These are phyloP conservation scores for Verticillium longisporum DNA, from an alignment of 2,329 filamentous ascomycete species.

Conservation along the genomic window DNA sequence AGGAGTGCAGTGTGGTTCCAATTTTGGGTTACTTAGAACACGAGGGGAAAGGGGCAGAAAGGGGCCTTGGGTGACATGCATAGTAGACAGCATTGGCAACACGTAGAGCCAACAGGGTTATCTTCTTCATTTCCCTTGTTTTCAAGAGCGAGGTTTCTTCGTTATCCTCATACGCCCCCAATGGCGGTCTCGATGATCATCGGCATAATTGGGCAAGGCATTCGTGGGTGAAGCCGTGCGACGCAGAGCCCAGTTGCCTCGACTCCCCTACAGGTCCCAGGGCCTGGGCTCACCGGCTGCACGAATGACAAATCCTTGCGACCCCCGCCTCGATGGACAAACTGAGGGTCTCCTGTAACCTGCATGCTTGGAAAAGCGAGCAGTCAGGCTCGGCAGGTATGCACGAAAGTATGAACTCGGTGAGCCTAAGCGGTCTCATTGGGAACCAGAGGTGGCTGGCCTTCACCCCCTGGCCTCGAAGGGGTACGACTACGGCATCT, in stretches of 20 bases:
- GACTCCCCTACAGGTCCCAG: not conserved
- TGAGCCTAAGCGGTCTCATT: not conserved
- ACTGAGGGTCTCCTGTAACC: not conserved
- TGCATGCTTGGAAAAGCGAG: not conserved
- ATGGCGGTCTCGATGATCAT: not conserved
- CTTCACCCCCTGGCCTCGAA: not conserved
- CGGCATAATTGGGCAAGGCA: not conserved
- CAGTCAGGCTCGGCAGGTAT: not conserved
- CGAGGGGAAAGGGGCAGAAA: not conserved
- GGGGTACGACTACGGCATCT: not conserved
- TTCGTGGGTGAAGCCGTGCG: not conserved
- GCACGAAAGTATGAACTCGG: not conserved
- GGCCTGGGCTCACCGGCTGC: not conserved
- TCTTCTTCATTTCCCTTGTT: conserved; percentile 5
- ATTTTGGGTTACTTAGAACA: not conserved
- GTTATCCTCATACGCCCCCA: not conserved
- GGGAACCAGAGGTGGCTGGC: not conserved
- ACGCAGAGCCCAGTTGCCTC: not conserved
- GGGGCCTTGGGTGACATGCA: not conserved
- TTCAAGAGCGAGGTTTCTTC: not conserved
- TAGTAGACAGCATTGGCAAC: not conserved
- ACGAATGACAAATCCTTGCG: not conserved
- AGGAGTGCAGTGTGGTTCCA: not conserved
- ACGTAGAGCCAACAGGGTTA: not conserved
- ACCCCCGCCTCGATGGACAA: not conserved